These are phyloP conservation scores for Neospermospora avenae DNA, from an alignment of 2,329 filamentous ascomycete species.

Conservation along the genomic window DNA sequence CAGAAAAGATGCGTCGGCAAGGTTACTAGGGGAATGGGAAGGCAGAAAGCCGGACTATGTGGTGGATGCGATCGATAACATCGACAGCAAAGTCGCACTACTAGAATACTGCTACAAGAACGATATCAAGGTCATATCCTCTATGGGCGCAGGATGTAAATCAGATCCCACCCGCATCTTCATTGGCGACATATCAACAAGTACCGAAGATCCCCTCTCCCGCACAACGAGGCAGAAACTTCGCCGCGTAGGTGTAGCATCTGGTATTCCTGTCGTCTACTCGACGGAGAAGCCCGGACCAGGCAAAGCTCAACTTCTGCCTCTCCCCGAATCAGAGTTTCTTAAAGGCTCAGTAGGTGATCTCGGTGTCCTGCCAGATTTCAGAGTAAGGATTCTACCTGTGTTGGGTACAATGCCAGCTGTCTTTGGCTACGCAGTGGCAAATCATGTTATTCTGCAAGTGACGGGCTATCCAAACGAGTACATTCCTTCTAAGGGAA, in stretches of 20 bases:
- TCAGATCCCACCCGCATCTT: slow-evolving; percentile 79
- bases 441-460: slow-evolving; percentile 87
- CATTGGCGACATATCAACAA: slow-evolving; percentile 86
- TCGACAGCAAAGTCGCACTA: slow-evolving; percentile 90
- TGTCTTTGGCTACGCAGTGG: slow-evolving; percentile 86
- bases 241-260: slow-evolving; percentile 66
- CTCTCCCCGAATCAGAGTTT: slow-evolving; percentile 84
- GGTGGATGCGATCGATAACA: slow-evolving; percentile 98
- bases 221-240: slow-evolving; percentile 79
- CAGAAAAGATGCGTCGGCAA: slow-evolving; percentile 60
- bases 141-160: slow-evolving; percentile 96
- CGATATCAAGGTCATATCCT: slow-evolving; percentile 78
- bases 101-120: slow-evolving; percentile 83
- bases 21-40: slow-evolving; percentile 66
- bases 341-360: slow-evolving; percentile 82
- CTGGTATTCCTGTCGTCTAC: slow-evolving; percentile 87
- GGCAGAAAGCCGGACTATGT: slow-evolving; percentile 75
- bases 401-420: slow-evolving; percentile 97
- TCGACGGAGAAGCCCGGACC: slow-evolving; percentile 87
- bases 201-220: slow-evolving; percentile 85
- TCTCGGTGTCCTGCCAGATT: slow-evolving; percentile 84
- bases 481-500: slow-evolving; percentile 73
- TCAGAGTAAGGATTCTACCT: slow-evolving; percentile 89
- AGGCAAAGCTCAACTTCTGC: slow-evolving; percentile 86
- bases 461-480: slow-evolving; percentile 82